phyloP scores from a whole-genome alignment of 2,329 filamentous ascomycete species.

The Colletotrichum higginsianum region DNA sequence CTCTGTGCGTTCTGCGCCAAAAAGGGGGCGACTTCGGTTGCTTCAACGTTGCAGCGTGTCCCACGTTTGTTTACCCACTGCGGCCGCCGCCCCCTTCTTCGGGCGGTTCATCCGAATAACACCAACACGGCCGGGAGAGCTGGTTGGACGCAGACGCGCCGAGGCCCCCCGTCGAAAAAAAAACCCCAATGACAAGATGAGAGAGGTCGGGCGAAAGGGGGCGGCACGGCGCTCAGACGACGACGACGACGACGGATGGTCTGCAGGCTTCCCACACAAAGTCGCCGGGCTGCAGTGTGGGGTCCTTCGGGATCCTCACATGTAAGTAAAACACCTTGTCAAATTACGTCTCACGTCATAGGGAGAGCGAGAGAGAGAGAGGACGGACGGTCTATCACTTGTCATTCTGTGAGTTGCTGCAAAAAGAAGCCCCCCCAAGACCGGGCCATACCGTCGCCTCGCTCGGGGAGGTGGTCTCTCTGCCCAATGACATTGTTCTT shows the following conservation, averaged over 20 bases:
- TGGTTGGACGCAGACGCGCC: not conserved
- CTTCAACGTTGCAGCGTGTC: not conserved
- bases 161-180: not conserved
- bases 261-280: no score
- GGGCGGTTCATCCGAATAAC: conserved; percentile 29
- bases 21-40: not conserved
- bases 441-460: no score
- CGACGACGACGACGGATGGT: not conserved
- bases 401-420: no score
- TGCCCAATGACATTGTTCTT: conserved; percentile 24
- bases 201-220: not conserved
- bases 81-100: conserved; percentile 15
- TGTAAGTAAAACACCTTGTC: conserved; percentile 17
- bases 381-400: no score
- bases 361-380: not conserved
- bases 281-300: not conserved
- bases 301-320: not conserved
- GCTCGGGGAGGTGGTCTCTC: not conserved
- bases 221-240: conserved; percentile 7
- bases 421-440: no score
- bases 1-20: not conserved
- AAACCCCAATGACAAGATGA: no score
- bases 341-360: conserved; percentile 38
- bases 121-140: not conserved
- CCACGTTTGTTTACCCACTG: conserved; percentile 5